Percentiles rank a stretch among this genome's conserved stretches.
phyloP scores from a whole-genome alignment of 345 rosid species.

The Litchi chinensis region DNA sequence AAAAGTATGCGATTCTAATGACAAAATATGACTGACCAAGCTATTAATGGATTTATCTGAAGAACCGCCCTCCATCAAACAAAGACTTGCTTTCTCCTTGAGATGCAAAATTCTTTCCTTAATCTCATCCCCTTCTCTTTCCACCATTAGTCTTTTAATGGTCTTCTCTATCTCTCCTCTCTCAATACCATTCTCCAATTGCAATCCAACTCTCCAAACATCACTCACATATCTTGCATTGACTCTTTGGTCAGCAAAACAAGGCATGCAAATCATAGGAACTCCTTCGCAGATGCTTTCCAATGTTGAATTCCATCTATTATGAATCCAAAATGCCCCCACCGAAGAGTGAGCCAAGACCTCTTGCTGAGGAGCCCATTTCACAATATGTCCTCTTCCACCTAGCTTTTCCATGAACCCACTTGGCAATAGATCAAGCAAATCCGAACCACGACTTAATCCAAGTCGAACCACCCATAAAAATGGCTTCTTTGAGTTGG shows the following conservation, averaged over 20 bases:
- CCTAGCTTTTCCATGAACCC: slow-evolving; percentile 29
- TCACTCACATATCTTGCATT: slow-evolving; percentile 32
- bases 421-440: slow-evolving; percentile 19
- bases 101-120: slow-evolving; percentile 22
- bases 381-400: slow-evolving; percentile 28
- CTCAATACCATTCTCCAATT: slow-evolving; percentile 27
- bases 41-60: slow-evolving; percentile 19
- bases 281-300: slow-evolving; percentile 33
- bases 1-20: neutral
- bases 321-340: slow-evolving; percentile 41
- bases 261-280: slow-evolving; percentile 49
- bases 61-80: slow-evolving; percentile 27
- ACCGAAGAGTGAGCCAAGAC: slow-evolving; percentile 31
- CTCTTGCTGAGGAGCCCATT: slow-evolving; percentile 42
- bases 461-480: slow-evolving; percentile 39
- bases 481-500: slow-evolving; percentile 26
- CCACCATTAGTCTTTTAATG: slow-evolving; percentile 23
- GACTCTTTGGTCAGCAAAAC: slow-evolving; percentile 38
- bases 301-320: slow-evolving; percentile 41
- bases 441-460: neutral
- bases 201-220: slow-evolving; percentile 40
- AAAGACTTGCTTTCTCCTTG: slow-evolving; percentile 22
- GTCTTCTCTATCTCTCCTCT: slow-evolving; percentile 24
- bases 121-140: slow-evolving; percentile 35
- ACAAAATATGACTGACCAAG: slow-evolving; percentile 31